These are phyloP conservation scores for Capsella bursapastoris DNA, from an alignment of 345 rosid genomes.

Conservation along the genomic window DNA sequence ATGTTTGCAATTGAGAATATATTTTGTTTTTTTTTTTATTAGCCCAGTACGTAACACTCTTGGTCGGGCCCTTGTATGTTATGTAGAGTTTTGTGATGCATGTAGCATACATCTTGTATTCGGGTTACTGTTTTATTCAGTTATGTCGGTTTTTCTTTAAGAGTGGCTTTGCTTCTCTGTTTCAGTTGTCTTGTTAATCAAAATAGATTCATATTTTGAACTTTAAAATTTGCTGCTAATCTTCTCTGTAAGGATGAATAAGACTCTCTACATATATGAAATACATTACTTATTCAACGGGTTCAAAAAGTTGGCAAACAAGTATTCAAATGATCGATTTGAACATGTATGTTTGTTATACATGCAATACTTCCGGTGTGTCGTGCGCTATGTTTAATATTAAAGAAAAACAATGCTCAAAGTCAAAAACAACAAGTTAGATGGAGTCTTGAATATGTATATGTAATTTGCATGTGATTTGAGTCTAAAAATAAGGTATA, in stretches of 20 bases:
- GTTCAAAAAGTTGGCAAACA: conserved; percentile 4
- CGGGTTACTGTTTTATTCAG: background rate
- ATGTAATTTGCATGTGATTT: background rate
- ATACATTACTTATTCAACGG: background rate
- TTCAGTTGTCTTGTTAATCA: conserved; percentile 2
- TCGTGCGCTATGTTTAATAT: background rate
- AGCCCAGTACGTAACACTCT: background rate
- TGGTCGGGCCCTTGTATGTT: conserved; percentile 12
- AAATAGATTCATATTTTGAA: background rate
- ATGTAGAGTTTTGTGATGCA: conserved; percentile 2
- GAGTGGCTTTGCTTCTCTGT: background rate
- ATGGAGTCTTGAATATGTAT: background rate
- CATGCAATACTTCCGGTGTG: background rate
- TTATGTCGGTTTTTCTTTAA: conserved; percentile 12
- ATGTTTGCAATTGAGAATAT: background rate
- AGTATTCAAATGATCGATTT: background rate
- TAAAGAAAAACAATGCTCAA: background rate
- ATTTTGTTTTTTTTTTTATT: background rate
- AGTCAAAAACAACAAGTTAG: conserved; percentile 32
- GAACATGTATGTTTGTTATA: background rate
- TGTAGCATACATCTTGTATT: background rate
- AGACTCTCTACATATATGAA: no score
- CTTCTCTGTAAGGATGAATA: background rate
- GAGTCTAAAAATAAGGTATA: background rate
- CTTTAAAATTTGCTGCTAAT: background rate